Conservation (phyloP, 2,329 filamentous ascomycete species). For the Fusarium paranaense region DNA sequence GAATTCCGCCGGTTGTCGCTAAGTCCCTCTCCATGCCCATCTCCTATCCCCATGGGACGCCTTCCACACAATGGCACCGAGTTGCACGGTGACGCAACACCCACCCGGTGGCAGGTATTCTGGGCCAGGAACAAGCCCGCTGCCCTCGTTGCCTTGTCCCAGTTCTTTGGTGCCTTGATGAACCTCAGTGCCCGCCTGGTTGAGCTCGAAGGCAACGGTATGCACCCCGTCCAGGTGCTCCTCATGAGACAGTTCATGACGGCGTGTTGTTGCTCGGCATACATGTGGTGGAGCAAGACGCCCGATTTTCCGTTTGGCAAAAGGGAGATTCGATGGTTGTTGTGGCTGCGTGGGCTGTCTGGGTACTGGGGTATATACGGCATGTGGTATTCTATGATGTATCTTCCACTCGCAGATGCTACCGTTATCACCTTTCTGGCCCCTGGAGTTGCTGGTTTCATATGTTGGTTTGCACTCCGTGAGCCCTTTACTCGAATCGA, state of each 20-base stretch:
- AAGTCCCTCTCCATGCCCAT: constrained; percentile 40
- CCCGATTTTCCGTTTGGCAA: constrained; percentile 78
- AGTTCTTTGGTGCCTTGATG: constrained; percentile 88
- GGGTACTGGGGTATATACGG: constrained; percentile 86
- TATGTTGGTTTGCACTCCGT: constrained; percentile 78
- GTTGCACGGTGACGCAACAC: constrained; percentile 16
- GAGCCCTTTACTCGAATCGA: constrained; percentile 85
- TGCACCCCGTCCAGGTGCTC: constrained; percentile 87
- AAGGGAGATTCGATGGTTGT: constrained; percentile 72
- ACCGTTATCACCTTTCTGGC: constrained; percentile 91
- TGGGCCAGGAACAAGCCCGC: constrained; percentile 79
- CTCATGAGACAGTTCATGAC: constrained; percentile 85
- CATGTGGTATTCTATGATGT: constrained; percentile 75
- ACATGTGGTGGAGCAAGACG: constrained; percentile 78
- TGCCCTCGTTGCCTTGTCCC: constrained; percentile 77
- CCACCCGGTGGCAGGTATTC: constrained; percentile 49
- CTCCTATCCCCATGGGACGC: constrained; percentile 33
- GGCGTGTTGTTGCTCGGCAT: constrained; percentile 71
- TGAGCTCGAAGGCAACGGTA: constrained; percentile 76
- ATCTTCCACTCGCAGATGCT: constrained; percentile 86
- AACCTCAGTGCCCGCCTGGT: constrained; percentile 83
- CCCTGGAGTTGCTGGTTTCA: constrained; percentile 82
- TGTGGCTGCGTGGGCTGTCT: constrained; percentile 74
- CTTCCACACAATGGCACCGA: constrained; percentile 15
- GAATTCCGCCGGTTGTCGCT: constrained; percentile 39